Evolutionary conservation across 257 asterid species (phyloP), one percentile per base, ranked within the genome.

Genomic region (Fraxinus excelsior): DNA sequence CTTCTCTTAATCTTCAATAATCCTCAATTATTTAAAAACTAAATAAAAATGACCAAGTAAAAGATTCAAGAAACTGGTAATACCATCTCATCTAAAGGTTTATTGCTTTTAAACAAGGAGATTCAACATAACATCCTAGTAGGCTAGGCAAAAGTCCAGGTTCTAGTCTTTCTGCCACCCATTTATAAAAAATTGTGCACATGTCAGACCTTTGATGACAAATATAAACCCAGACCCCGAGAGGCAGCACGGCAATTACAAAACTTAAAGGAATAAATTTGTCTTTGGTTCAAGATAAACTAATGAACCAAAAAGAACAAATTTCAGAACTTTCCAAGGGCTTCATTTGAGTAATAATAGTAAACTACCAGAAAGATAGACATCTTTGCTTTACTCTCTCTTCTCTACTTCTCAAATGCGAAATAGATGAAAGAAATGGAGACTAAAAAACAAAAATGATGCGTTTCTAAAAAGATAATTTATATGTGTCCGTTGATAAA

Each of bases 31-130:
- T 44, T 72, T 75, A 68, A 23, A 14, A 67, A 51, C n/a, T 21
- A 76, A 23, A 53, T 11, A 82, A 82, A 37, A 28, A 37, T 69
- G 58, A 67, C 76, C 13, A 38, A 65, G 74, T 7, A 21, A 74
- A 28, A 73, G n/a, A 42, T 37, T n/a, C 35, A 8, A 62, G 42
- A 18, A 78, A 13, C 51, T 14, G 51, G 5, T 2, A 18, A 44
- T 44, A 44, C 18, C 51, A 44, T 11, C 46, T 40, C 46, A 8
- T 40, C 46, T 40, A 40, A 10, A 40, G 13, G 46, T 11, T 40
- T 40, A 38, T 38, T 3, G 3, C 46, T 40, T 40, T 10, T 40
- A 40, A 13, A 40, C 46, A 3, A 40, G 14, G 46, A 40, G 46
- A 40, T 40, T 40, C 13, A 40, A 40, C 46, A 10, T 40, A 3